These are phyloP conservation scores for Alisma plantagoaquatica DNA, from an alignment of 106 monocot genomes.

Conservation along the genomic window DNA sequence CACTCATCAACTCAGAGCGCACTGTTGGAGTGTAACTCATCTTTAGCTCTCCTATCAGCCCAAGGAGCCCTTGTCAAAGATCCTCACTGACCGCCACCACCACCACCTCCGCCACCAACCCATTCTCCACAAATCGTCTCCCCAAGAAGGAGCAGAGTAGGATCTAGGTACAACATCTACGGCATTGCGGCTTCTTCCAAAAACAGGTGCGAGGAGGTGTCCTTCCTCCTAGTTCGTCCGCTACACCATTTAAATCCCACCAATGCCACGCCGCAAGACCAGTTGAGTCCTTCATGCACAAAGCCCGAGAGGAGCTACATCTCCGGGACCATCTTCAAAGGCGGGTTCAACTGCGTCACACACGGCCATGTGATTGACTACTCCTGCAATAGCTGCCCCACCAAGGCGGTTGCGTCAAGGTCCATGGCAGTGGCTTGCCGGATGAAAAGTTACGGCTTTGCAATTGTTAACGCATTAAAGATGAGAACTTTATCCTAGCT, in stretches of 20 bases:
- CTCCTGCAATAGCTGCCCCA: slow-evolving; percentile 14
- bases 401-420: background rate
- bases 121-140: too few species aligned
- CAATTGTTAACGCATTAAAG: too few species aligned
- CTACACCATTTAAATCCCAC: slow-evolving; percentile 86
- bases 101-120: too few species aligned
- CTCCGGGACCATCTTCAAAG: slow-evolving; percentile 65
- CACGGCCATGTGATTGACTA: slow-evolving; percentile 37
- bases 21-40: too few species aligned
- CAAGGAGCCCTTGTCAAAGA: too few species aligned
- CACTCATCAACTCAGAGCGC: too few species aligned
- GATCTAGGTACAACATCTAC: too few species aligned
- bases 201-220: slow-evolving; percentile 11
- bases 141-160: too few species aligned
- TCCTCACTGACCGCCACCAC: too few species aligned
- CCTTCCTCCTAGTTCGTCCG: slow-evolving; percentile 44
- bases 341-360: slow-evolving; percentile 58
- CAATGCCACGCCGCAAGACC: slow-evolving; percentile 44
- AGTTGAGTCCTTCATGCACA: slow-evolving; percentile 1
- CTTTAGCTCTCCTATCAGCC: too few species aligned
- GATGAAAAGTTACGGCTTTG: too few species aligned
- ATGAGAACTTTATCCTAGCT: too few species aligned
- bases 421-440: slow-evolving; percentile 20
- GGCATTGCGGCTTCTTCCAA: slow-evolving; percentile 20
- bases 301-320: slow-evolving; percentile 31